A percentile compares a stretch with the other conserved stretches of the same genome.
These are phyloP conservation scores for Spathaspora sp. DNA, from an alignment of 805 yeast species.

Conservation along the genomic window DNA sequence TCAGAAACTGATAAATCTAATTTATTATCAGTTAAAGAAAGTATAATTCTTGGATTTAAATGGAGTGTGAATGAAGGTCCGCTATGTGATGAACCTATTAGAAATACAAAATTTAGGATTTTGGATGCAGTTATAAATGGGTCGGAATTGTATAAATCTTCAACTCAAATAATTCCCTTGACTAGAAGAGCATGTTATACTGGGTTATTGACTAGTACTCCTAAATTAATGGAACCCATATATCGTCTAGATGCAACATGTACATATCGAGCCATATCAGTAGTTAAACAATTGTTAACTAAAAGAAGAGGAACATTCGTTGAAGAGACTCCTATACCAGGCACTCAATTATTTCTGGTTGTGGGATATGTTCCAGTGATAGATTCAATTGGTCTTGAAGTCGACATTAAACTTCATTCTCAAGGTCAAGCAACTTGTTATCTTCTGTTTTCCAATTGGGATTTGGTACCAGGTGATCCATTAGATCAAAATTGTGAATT, in stretches of 20 bases:
- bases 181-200: conserved; percentile 80
- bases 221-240: conserved; percentile 78
- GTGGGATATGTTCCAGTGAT: conserved; percentile 77
- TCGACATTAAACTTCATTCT: conserved; percentile 75
- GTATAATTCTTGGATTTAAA: conserved; percentile 72
- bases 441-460: conserved; percentile 68
- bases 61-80: conserved; percentile 91
- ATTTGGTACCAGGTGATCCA: conserved; percentile 87
- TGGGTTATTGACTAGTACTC: conserved; percentile 73
- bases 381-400: conserved; percentile 85
- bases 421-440: conserved; percentile 76
- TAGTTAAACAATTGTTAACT: conserved; percentile 47
- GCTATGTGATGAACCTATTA: conserved; percentile 77
- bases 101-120: conserved; percentile 67
- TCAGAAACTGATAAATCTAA: conserved; percentile 61
- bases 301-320: conserved; percentile 50
- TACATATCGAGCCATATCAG: conserved; percentile 42
- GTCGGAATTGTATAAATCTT: conserved; percentile 46
- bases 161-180: conserved; percentile 76
- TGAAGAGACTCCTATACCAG: conserved; percentile 55
- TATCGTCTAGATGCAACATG: conserved; percentile 61
- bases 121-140: conserved; percentile 55
- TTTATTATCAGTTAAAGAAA: conserved; percentile 44
- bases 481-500: conserved; percentile 60
- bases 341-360: conserved; percentile 63